A percentile compares a stretch with the other conserved stretches of the same genome.
These are phyloP conservation scores for Tetracladium setigerum DNA, from an alignment of 495 filamentous ascomycete species.

Conservation along the genomic window DNA sequence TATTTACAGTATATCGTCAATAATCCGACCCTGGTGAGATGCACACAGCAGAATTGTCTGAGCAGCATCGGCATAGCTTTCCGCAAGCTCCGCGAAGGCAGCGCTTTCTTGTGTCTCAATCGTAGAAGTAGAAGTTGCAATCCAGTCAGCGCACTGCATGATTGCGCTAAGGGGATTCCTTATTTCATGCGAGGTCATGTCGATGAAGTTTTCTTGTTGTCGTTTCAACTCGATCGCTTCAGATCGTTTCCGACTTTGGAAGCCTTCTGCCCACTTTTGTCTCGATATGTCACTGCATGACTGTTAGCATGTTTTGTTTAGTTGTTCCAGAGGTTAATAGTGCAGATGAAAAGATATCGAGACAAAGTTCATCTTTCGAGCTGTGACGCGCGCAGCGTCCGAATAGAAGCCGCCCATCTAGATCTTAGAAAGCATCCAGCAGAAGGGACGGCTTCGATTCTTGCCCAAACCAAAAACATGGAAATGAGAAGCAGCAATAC, in stretches of 20 bases:
- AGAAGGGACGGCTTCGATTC: too few species aligned
- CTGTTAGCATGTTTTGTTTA: too few species aligned
- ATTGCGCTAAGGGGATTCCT: constrained; percentile 67
- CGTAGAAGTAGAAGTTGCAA: constrained; percentile 28
- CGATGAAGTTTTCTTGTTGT: constrained; percentile 81
- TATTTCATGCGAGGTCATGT: constrained; percentile 49
- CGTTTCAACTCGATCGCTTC: constrained; percentile 61
- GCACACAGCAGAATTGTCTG: constrained; percentile 77
- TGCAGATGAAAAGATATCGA: too few species aligned
- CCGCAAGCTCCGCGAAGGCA: neutral
- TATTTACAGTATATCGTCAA: constrained; percentile 60
- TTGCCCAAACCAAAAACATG: too few species aligned
- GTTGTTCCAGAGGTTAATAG: too few species aligned
- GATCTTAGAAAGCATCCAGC: too few species aligned
- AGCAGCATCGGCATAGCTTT: constrained; percentile 46
- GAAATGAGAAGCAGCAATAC: too few species aligned
- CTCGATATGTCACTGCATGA: too few species aligned
- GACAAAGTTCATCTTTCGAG: too few species aligned
- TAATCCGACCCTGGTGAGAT: constrained; percentile 69
- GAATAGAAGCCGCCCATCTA: too few species aligned
- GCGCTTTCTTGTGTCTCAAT: constrained; percentile 12
- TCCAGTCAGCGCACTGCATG: constrained; percentile 63
- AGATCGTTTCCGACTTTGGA: constrained; percentile 52
- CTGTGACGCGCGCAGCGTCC: too few species aligned
- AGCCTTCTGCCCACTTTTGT: constrained; percentile 54